Conservation (phyloP, 2,329 filamentous ascomycete species). For the Fusarium tuaranense region DNA sequence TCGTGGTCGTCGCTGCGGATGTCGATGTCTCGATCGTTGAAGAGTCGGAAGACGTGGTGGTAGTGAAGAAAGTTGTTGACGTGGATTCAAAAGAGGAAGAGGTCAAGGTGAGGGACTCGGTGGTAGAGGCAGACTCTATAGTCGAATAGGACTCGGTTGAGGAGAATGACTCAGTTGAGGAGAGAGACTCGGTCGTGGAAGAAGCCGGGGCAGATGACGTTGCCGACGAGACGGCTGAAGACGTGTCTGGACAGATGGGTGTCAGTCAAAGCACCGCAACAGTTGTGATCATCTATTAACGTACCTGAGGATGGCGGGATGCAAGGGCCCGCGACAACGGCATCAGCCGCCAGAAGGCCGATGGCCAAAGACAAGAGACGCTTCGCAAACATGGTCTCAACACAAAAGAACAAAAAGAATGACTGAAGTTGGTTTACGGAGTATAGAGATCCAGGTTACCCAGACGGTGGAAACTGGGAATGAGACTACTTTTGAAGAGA, state of each 20-base stretch:
- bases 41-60: background rate
- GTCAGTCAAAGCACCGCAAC: background rate
- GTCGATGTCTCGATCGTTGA: background rate
- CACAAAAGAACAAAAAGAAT: background rate
- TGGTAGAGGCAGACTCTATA: background rate
- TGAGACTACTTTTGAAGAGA: background rate
- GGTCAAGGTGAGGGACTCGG: background rate
- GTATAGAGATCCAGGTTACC: background rate
- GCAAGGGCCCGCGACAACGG: background rate
- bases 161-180: background rate
- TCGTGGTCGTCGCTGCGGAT: background rate
- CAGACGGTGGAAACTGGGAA: background rate
- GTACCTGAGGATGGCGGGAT: background rate
- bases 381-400: background rate
- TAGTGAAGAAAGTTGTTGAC: background rate
- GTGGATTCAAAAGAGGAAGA: background rate
- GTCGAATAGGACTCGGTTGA: background rate
- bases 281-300: background rate
- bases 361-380: background rate
- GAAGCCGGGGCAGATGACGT: background rate
- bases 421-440: background rate
- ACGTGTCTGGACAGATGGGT: background rate
- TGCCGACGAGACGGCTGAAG: background rate
- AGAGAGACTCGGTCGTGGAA: background rate
- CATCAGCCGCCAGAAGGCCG: background rate